Conservation (phyloP, 2,329 filamentous ascomycete species). For the Ceratocystis alfenasii region DNA sequence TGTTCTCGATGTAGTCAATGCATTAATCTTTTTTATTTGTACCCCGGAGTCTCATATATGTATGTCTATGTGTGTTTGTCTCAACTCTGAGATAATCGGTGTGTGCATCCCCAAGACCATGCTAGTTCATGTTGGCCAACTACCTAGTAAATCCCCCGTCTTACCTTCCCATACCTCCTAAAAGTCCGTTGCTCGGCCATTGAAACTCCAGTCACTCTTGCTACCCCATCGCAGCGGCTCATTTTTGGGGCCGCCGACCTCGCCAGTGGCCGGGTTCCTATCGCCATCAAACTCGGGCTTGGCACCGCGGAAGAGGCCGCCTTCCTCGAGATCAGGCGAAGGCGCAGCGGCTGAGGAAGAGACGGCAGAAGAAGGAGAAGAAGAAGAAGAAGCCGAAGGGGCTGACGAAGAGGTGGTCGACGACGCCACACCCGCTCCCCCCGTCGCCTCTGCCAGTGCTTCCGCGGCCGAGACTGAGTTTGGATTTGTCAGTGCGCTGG, state of each 20-base stretch:
- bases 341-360: constrained; percentile 24
- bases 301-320: constrained; percentile 62
- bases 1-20: too few relatives aligned
- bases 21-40: too few relatives aligned
- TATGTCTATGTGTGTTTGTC: too few relatives aligned
- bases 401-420: neutral
- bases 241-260: constrained; percentile 94
- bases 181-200: constrained; percentile 90
- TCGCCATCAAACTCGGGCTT: constrained; percentile 90
- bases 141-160: too few relatives aligned
- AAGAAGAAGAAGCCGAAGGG: neutral
- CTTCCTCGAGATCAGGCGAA: constrained; percentile 40
- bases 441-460: constrained; percentile 25
- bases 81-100: too few relatives aligned
- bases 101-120: too few relatives aligned
- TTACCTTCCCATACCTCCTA: constrained; percentile 27
- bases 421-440: constrained; percentile 26
- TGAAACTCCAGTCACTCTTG: constrained; percentile 75
- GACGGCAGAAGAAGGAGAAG: constrained; percentile 23
- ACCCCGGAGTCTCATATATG: too few relatives aligned
- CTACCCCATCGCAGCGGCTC: constrained; percentile 83
- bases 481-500: constrained; percentile 35
- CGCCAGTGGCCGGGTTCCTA: constrained; percentile 81
- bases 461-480: constrained; percentile 22
- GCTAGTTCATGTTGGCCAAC: too few relatives aligned